Conservation (phyloP, 805 yeast species). For the Huiozyma naganishii region DNA sequence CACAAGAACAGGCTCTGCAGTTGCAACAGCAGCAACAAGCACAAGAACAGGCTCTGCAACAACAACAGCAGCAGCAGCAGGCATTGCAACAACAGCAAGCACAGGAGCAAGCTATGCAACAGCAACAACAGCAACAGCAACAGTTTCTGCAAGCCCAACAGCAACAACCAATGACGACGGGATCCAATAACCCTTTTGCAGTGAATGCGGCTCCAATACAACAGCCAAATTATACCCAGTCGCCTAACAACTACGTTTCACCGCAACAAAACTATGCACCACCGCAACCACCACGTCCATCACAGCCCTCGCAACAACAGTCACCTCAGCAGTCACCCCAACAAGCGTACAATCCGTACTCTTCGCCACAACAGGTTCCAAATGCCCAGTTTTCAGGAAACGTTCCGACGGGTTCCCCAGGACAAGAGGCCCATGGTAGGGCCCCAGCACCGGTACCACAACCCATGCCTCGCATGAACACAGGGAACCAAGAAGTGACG, state of each 20-base stretch:
- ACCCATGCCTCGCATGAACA: conserved; percentile 36
- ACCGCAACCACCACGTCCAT: neutral
- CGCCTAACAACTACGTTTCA: neutral
- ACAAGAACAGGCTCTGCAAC: neutral
- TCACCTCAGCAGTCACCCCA: neutral
- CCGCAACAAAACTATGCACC: neutral
- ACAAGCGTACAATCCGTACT: conserved; percentile 4
- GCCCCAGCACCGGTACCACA: conserved; percentile 15
- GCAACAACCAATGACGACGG: conserved; percentile 50
- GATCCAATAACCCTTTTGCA: conserved; percentile 74
- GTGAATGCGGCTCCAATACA: conserved; percentile 15
- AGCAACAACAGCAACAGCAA: conserved; percentile 25
- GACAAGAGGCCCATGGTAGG: conserved; percentile 10
- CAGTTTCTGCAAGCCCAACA: neutral
- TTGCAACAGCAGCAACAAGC: conserved; percentile 1
- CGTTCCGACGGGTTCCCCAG: conserved; percentile 2
- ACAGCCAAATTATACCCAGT: neutral
- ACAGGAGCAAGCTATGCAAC: no score
- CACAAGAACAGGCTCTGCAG: neutral
- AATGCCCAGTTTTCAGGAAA: neutral
- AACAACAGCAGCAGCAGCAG: conserved; percentile 4
- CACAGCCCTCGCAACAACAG: neutral
- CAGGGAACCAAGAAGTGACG: conserved; percentile 46
- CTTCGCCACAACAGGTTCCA: neutral
- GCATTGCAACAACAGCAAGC: conserved; percentile 2